phyloP scores from a whole-genome alignment of 2,329 filamentous ascomycete genomes.

The Tolypocladium cylindrosporum region DNA sequence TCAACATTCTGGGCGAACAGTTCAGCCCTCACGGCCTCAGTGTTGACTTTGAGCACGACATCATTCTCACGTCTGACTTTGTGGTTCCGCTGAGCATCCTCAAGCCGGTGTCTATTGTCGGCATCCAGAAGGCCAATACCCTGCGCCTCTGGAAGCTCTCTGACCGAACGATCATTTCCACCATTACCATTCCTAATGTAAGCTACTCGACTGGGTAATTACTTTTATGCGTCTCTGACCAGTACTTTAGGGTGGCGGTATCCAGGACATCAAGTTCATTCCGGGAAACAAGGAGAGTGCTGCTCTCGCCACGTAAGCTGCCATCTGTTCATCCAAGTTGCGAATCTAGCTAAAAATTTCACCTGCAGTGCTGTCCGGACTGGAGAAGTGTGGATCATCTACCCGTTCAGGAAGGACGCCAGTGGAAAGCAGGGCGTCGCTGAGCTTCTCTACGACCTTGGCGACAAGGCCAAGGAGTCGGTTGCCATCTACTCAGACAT shows the following conservation, averaged over 20 bases:
- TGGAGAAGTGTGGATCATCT: conserved; percentile 56
- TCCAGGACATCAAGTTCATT: conserved; percentile 58
- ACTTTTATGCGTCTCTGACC: not conserved
- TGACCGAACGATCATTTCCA: conserved; percentile 44
- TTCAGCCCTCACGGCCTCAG: conserved; percentile 52
- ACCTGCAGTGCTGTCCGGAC: conserved; percentile 39
- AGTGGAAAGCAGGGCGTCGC: conserved; percentile 47
- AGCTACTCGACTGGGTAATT: conserved; percentile 1
- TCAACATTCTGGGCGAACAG: conserved; percentile 49
- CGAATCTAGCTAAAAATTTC: too few relatives aligned
- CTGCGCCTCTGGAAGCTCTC: conserved; percentile 49
- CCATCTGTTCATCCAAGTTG: not conserved
- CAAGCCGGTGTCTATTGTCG: conserved; percentile 39
- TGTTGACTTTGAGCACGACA: conserved; percentile 45
- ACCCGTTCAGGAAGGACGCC: conserved; percentile 45
- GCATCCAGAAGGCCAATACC: conserved; percentile 44
- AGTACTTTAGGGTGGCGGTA: conserved; percentile 36
- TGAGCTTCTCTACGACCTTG: conserved; percentile 48
- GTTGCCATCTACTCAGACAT: conserved; percentile 53
- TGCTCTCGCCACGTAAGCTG: conserved; percentile 40
- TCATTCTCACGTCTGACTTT: conserved; percentile 54
- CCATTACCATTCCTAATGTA: conserved; percentile 49
- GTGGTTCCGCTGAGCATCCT: conserved; percentile 51
- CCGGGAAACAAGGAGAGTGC: conserved; percentile 48
- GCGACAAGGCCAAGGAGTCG: conserved; percentile 42